Percentiles rank a stretch among this genome's conserved stretches.
phyloP scores from a whole-genome alignment of 2,329 filamentous ascomycete species.

The Neurospora sp. region DNA sequence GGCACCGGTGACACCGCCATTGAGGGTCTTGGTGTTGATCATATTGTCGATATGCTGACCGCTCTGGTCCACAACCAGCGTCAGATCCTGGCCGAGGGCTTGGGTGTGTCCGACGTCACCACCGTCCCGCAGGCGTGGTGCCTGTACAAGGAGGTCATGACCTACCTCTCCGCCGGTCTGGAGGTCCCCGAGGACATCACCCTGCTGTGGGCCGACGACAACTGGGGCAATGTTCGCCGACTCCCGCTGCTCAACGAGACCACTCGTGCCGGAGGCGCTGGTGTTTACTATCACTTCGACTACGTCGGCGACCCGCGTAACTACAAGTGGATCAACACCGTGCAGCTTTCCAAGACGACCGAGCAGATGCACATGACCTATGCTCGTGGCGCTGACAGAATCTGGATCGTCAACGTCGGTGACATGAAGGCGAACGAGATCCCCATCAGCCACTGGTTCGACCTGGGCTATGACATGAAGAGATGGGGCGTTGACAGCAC shows the following conservation, averaged over 20 bases:
- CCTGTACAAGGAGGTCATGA: constrained; percentile 65
- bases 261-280: constrained; percentile 49
- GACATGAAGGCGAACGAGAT: constrained; percentile 57
- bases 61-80: constrained; percentile 52
- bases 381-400: constrained; percentile 45
- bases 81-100: constrained; percentile 45
- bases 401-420: constrained; percentile 60
- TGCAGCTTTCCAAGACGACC: constrained; percentile 50
- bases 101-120: constrained; percentile 37
- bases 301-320: constrained; percentile 38
- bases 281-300: constrained; percentile 55
- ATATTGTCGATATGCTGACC: constrained; percentile 50
- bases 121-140: constrained; percentile 62
- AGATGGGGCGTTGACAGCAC: constrained; percentile 47
- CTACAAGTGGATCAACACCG: constrained; percentile 55
- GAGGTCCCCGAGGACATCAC: constrained; percentile 56
- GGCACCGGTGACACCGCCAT: constrained; percentile 58
- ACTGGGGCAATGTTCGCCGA: constrained; percentile 56
- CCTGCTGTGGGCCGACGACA: constrained; percentile 61
- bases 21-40: constrained; percentile 40
- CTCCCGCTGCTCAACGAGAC: constrained; percentile 52
- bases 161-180: constrained; percentile 57
- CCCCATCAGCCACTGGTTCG: constrained; percentile 57
- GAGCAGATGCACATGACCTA: constrained; percentile 53
- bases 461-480: constrained; percentile 56